These are phyloP conservation scores for Globisporangium abappressorium DNA, from an alignment of 352 stramenopile species.

Conservation along the genomic window DNA sequence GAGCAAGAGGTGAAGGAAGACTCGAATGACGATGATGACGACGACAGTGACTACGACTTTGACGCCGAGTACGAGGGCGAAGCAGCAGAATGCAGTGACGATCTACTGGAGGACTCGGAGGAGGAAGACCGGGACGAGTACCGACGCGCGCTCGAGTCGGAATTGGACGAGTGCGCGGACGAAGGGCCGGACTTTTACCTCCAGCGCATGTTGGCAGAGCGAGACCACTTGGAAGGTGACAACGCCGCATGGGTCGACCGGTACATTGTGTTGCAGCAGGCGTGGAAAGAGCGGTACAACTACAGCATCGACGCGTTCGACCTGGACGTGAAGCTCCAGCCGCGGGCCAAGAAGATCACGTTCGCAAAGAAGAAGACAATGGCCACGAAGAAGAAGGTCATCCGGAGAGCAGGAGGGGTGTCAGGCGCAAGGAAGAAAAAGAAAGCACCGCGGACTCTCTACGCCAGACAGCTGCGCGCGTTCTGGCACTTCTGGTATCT, in stretches of 20 bases:
- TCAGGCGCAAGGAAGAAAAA: background rate
- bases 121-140: constrained; percentile 22
- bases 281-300: constrained; percentile 9
- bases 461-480: background rate
- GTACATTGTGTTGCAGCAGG: constrained; percentile 14
- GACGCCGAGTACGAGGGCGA: constrained; percentile 12
- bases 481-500: constrained; percentile 16
- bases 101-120: constrained; percentile 1
- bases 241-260: constrained; percentile 16
- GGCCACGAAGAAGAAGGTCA: background rate
- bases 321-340: background rate
- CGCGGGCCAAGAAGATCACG: background rate
- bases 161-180: constrained; percentile 28
- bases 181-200: constrained; percentile 17
- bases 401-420: background rate
- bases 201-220: constrained; percentile 10
- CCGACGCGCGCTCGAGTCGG: constrained; percentile 13
- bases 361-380: background rate
- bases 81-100: background rate
- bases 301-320: constrained; percentile 18
- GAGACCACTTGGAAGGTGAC: constrained; percentile 4
- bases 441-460: background rate
- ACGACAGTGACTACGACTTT: constrained; percentile 29
- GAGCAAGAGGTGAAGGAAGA: background rate
- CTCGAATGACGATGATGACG: background rate